Conservation (phyloP, 495 filamentous ascomycete species). For the Choiromyces venosus region DNA sequence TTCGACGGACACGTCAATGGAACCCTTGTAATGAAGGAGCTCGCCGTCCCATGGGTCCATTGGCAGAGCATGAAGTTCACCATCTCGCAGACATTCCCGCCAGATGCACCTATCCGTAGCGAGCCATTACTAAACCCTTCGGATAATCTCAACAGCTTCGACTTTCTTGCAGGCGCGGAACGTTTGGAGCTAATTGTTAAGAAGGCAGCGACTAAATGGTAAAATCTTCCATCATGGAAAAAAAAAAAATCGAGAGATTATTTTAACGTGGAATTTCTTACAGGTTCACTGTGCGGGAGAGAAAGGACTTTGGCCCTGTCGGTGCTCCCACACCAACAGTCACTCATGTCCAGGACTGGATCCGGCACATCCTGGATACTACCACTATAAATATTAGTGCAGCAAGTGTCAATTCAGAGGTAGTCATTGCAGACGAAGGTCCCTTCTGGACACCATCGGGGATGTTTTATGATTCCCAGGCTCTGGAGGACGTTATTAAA, state of each 20-base stretch:
- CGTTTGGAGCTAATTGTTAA: background rate
- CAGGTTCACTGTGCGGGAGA: background rate
- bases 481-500: background rate
- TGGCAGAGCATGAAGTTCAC: slow-evolving; percentile 7
- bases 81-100: slow-evolving; percentile 4
- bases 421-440: slow-evolving; percentile 4
- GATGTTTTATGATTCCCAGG: slow-evolving; percentile 10
- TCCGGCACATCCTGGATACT: slow-evolving; percentile 4
- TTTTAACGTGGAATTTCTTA: background rate
- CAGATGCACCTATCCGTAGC: background rate
- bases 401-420: slow-evolving; percentile 2
- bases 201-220: slow-evolving; percentile 3
- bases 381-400: slow-evolving; percentile 11
- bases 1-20: slow-evolving; percentile 25
- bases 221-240: background rate
- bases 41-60: slow-evolving; percentile 8
- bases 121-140: slow-evolving; percentile 8
- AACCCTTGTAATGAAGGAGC: slow-evolving; percentile 18
- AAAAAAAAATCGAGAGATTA: background rate
- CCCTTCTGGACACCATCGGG: background rate
- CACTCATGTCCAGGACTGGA: slow-evolving; percentile 3
- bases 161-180: background rate
- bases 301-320: background rate
- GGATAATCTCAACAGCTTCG: background rate
- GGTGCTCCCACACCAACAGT: background rate